A percentile compares a stretch with the other conserved stretches of the same genome.
Conservation (phyloP, 768 basidiomycete species). For the Xanthoconium purpureum region DNA sequence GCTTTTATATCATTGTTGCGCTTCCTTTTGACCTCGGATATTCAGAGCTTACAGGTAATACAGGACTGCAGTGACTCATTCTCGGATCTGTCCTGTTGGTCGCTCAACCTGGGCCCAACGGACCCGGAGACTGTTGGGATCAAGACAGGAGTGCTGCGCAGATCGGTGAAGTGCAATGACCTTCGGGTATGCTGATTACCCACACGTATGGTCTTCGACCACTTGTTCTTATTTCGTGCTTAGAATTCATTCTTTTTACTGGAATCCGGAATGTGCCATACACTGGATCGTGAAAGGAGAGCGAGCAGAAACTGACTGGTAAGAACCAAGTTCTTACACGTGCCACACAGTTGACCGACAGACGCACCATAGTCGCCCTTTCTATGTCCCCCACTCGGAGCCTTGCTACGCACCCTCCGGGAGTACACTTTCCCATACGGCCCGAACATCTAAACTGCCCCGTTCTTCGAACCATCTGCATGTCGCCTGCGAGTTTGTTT, state of each 20-base stretch:
- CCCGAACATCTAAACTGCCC: no score
- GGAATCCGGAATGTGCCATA: no score
- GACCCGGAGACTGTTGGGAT: not conserved
- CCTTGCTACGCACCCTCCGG: no score
- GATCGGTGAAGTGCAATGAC: conserved; percentile 10
- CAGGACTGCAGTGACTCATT: not conserved
- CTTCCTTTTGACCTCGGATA: not conserved
- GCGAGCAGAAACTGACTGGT: not conserved
- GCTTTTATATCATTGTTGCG: not conserved
- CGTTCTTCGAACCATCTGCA: no score
- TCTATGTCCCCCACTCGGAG: no score
- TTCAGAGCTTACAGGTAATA: not conserved
- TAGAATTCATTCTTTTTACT: conserved; percentile 3
- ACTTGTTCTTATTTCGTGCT: not conserved
- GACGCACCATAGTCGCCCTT: not conserved
- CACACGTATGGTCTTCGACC: not conserved
- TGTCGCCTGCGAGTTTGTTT: conserved; percentile 24
- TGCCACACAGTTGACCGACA: not conserved
- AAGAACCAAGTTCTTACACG: not conserved
- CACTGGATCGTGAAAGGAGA: no score
- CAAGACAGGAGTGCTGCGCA: not conserved
- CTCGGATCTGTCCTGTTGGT: conserved; percentile 4
- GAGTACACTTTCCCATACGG: no score
- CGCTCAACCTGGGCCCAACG: not conserved
- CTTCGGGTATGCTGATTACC: not conserved